Conservation (phyloP, 2,329 filamentous ascomycete genomes). For the Ceratocystis cacaofunesta region DNA sequence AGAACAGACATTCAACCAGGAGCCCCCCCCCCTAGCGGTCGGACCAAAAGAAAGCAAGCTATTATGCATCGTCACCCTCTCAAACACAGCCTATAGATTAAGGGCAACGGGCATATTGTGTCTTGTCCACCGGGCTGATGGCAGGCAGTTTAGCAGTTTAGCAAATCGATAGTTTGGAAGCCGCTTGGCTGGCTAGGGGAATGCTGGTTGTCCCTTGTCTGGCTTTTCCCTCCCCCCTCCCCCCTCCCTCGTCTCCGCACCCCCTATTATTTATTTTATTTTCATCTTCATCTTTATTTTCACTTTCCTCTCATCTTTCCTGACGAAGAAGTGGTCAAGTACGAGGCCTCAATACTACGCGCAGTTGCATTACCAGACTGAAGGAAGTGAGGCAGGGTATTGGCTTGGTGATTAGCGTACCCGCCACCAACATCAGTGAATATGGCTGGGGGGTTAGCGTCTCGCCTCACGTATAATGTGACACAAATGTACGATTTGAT, state of each 20-base stretch:
- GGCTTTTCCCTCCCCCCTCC: too few species aligned
- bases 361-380: neutral
- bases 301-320: neutral
- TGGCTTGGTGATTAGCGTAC: neutral
- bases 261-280: neutral
- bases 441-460: neutral
- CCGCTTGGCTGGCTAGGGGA: neutral
- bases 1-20: conserved; percentile 6
- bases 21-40: neutral
- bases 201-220: too few species aligned
- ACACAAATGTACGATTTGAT: neutral
- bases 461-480: neutral
- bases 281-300: neutral
- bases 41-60: neutral
- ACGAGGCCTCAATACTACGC: neutral
- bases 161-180: neutral
- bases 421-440: neutral
- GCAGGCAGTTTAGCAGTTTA: neutral
- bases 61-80: neutral
- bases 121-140: neutral
- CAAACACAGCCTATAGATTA: conserved; percentile 1
- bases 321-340: neutral
- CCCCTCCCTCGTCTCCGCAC: too few species aligned
- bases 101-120: neutral
- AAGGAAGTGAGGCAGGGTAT: neutral